Evolutionary conservation across 768 basidiomycete genomes (phyloP).

Genomic region (Mycena galopus): DNA sequence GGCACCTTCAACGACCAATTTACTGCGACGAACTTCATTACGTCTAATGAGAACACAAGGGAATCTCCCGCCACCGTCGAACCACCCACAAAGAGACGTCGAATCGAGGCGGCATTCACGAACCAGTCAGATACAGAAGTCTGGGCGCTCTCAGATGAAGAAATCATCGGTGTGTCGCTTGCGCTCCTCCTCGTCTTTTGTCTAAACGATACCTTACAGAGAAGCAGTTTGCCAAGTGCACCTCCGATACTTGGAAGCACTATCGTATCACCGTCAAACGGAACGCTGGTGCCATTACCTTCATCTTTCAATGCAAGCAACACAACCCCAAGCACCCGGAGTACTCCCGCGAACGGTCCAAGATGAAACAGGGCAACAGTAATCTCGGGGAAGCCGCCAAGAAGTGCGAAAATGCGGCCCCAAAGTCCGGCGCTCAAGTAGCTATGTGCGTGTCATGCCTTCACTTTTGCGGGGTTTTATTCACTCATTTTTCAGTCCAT

Average conservation of each 20-base stretch:
- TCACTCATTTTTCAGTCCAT: constrained; percentile 18
- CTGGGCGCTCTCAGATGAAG: constrained; percentile 10
- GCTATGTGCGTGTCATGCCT: constrained; percentile 3
- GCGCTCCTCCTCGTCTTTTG: not conserved
- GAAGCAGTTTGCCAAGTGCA: constrained; percentile 4
- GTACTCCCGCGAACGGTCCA: constrained; percentile 4
- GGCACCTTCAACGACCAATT: constrained; percentile 13
- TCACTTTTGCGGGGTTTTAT: not conserved
- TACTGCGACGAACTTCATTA: not conserved
- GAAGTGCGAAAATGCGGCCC: constrained; percentile 6
- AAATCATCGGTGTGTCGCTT: constrained; percentile 9
- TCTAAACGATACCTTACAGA: constrained; percentile 12
- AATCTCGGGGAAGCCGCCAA: constrained; percentile 14
- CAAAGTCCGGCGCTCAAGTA: not conserved
- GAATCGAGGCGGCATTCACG: not conserved
- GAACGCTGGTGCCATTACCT: constrained; percentile 1
- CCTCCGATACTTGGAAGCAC: constrained; percentile 18
- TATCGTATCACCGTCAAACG: constrained; percentile 17
- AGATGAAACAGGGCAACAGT: constrained; percentile 22
- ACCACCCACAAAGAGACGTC: constrained; percentile 14
- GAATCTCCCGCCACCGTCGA: constrained; percentile 11
- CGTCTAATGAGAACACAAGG: constrained; percentile 2
- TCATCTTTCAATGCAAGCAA: constrained; percentile 16
- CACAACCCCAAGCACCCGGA: constrained; percentile 1
- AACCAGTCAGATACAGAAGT: constrained; percentile 15